These are phyloP conservation scores for Pugionium dolabratum DNA, from an alignment of 345 rosid species.

Conservation along the genomic window DNA sequence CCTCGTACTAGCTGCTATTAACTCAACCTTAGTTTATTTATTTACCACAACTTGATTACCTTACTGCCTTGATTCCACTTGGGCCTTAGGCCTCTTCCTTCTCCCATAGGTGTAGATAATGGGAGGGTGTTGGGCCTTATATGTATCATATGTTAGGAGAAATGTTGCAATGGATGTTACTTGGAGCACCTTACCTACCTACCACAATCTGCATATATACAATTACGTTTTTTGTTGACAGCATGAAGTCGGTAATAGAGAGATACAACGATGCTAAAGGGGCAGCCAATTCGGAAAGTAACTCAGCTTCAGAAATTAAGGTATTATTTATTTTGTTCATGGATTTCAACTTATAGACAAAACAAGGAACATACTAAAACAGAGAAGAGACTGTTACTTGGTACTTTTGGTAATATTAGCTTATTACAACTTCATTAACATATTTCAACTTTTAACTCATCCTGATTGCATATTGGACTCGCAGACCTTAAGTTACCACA, in stretches of 20 bases:
- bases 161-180: constrained; percentile 19
- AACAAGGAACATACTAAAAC: constrained; percentile 6
- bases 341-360: background rate
- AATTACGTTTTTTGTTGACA: constrained; percentile 13
- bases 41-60: too few species aligned
- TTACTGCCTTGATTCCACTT: too few species aligned
- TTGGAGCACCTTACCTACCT: constrained; percentile 23
- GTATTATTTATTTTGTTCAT: background rate
- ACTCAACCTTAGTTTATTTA: too few species aligned
- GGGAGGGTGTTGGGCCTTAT: too few species aligned
- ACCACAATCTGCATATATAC: constrained; percentile 13
- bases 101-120: too few species aligned
- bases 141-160: constrained; percentile 5
- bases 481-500: background rate
- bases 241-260: constrained; percentile 40
- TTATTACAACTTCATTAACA: constrained; percentile 10
- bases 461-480: constrained; percentile 8
- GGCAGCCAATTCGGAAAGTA: constrained; percentile 21
- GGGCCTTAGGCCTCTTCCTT: too few species aligned
- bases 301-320: constrained; percentile 29
- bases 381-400: constrained; percentile 7
- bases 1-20: too few species aligned
- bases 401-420: constrained; percentile 6
- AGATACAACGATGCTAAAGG: constrained; percentile 39
- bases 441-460: constrained; percentile 13